Percentiles rank a stretch among this genome's conserved stretches.
Conservation (phyloP, 169 alveolate genomes). For the Cryptosporidium xiaoi region DNA sequence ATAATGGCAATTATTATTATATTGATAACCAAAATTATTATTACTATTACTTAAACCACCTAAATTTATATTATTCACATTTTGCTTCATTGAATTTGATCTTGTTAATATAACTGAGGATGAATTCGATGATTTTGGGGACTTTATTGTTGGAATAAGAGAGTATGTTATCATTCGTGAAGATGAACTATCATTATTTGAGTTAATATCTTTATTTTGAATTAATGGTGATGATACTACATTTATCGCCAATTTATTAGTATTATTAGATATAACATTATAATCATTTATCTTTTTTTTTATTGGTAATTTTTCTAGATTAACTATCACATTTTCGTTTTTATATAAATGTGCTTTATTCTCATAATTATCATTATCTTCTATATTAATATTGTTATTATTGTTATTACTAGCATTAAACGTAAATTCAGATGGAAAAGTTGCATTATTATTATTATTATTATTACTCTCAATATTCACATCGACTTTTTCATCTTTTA, state of each 20-base stretch:
- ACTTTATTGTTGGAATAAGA: not conserved
- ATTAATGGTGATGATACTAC: not conserved
- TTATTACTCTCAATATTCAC: not conserved
- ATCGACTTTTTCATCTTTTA: not conserved
- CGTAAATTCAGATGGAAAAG: constrained; percentile 44
- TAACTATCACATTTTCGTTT: too few relatives aligned
- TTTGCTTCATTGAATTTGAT: constrained; percentile 41
- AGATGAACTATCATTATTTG: not conserved
- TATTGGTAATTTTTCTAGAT: too few relatives aligned
- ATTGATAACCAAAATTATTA: constrained; percentile 11
- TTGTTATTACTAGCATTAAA: not conserved
- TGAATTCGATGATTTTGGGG: constrained; percentile 1
- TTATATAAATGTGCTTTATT: not conserved
- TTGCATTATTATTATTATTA: not conserved
- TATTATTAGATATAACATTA: not conserved
- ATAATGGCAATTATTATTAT: not conserved
- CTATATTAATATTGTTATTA: not conserved
- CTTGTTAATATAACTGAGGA: constrained; percentile 40
- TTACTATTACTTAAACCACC: not conserved
- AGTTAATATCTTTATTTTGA: not conserved
- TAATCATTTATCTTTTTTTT: not conserved
- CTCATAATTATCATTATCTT: not conserved
- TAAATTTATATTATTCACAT: not conserved
- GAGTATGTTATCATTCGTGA: too few relatives aligned
- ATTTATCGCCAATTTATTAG: not conserved